Base-by-base conservation (phyloP, 2,329 filamentous ascomycete species). In the Penicillium sp. region DNA sequence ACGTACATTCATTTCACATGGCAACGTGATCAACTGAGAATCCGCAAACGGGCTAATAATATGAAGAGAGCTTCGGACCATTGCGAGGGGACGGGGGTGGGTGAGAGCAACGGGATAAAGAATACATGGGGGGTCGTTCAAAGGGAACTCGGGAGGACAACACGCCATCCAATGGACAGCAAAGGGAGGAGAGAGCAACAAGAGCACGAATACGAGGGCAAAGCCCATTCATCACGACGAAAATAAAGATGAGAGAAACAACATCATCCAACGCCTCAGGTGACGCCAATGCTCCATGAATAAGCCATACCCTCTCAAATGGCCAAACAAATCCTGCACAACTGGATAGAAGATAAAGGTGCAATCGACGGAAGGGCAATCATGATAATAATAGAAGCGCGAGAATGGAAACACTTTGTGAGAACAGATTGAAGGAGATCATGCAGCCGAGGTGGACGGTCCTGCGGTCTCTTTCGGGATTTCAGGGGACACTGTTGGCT, bases 1-100 rank as follows among this genome's bases (percentile, higher is more conserved):
- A 60, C 60, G 56, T 65, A 62, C 60, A 63, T 62, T 64, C 63
- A 58, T 65, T 62, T 50, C 61, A 62, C 66, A 63, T 69, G 59
- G 57, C 62, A 61, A 65, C 62, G 56, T 60, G 51, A 63, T 53
- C 57, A 49, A 51, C 56, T 51, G 49, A 48, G 31, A 49, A 57
- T 33, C 49, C 37, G 42, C 40, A 50, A 50, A 42, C 17, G 31
- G 41, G 31, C 29, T 53, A 53, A 53, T 46, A 47, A 53, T 50
- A 55, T 31, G 50, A 56, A 50, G 17, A 48, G 10, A 19, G 33
- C 31, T 21, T 56, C 31, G 40, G 23, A 35, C 23, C 23, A 43
- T 52, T 53, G 40, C 29, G 10, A 25, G n/a, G n/a, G 15, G 37
- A n/a, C 9, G n/a, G n/a, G n/a, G 21, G 21, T 3, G 21, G 25